Conservation (phyloP, 2,329 filamentous ascomycete species). For the Aspergillus sp. region DNA sequence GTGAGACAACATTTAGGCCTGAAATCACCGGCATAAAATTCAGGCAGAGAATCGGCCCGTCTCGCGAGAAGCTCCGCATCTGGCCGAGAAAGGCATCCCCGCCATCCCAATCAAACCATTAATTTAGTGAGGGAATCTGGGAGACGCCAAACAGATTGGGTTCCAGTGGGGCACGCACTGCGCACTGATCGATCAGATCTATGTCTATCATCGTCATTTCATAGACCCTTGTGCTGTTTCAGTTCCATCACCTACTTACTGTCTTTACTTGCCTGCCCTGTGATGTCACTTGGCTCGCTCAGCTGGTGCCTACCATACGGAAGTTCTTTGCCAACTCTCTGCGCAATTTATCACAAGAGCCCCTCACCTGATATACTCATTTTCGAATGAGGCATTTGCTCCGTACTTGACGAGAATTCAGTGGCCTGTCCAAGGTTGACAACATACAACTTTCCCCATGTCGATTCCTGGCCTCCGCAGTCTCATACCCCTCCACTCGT, state of each 20-base stretch:
- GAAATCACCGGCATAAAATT: background rate
- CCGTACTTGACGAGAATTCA: constrained; percentile 23
- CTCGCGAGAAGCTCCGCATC: constrained; percentile 15
- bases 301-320: constrained; percentile 20
- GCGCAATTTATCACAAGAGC: constrained; percentile 18
- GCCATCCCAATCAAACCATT: background rate
- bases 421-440: constrained; percentile 26
- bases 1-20: constrained; percentile 14
- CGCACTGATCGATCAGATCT: background rate
- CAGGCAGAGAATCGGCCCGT: constrained; percentile 13
- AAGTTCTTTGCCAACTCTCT: constrained; percentile 6
- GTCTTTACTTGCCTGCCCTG: constrained; percentile 7
- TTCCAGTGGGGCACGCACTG: background rate
- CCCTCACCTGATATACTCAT: constrained; percentile 25
- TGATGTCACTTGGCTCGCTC: constrained; percentile 22
- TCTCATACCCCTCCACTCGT: constrained; percentile 7
- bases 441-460: constrained; percentile 24
- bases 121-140: background rate
- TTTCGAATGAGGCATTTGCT: constrained; percentile 10
- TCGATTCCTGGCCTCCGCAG: constrained; percentile 13
- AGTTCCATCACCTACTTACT: background rate
- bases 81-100: constrained; percentile 12
- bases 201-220: constrained; percentile 3
- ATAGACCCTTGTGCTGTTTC: background rate
- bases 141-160: background rate